Percentiles rank a stretch among this genome's conserved stretches.
Evolutionary conservation across 2,329 filamentous ascomycete species (phyloP).

Genomic region (Cladosporium sp.): DNA sequence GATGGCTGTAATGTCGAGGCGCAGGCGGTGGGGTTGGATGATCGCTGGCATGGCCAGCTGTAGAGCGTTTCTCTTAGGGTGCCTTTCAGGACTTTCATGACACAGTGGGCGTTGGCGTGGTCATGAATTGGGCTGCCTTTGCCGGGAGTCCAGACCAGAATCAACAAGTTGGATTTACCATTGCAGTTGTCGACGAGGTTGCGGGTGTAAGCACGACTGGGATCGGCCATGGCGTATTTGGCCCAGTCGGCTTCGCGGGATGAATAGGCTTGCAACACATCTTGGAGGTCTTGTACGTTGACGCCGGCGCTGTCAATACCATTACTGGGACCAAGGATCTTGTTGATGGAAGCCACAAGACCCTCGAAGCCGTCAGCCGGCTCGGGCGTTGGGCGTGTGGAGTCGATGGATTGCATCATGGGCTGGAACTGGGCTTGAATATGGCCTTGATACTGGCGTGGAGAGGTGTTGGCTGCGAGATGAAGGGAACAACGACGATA

Average conservation of each 20-base stretch:
- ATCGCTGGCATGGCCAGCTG: conserved; percentile 55
- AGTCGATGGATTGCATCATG: conserved; percentile 5
- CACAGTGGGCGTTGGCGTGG: conserved; percentile 71
- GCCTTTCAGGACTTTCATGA: conserved; percentile 84
- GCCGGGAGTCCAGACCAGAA: conserved; percentile 84
- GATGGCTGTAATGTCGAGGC: conserved; percentile 14
- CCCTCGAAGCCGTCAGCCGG: conserved; percentile 51
- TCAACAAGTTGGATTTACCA: conserved; percentile 70
- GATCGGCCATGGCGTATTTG: conserved; percentile 69
- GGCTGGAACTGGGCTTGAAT: not conserved
- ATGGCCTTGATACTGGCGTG: not conserved
- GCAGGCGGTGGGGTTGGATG: conserved; percentile 30
- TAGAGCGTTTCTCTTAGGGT: conserved; percentile 77
- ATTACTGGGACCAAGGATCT: conserved; percentile 71
- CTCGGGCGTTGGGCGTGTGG: conserved; percentile 9
- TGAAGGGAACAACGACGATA: not conserved
- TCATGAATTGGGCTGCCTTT: conserved; percentile 84
- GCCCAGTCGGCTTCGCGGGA: conserved; percentile 67
- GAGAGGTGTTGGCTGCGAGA: not conserved
- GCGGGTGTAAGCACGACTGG: conserved; percentile 68
- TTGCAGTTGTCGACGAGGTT: conserved; percentile 90
- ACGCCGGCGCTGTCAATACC: conserved; percentile 79
- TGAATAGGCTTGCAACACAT: conserved; percentile 69
- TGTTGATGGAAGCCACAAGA: conserved; percentile 68
- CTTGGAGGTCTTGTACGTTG: conserved; percentile 65